Percentiles rank a stretch among this genome's conserved stretches.
Evolutionary conservation across 2,329 filamentous ascomycete species (phyloP).

Genomic region (Ramichloridium luteum): DNA sequence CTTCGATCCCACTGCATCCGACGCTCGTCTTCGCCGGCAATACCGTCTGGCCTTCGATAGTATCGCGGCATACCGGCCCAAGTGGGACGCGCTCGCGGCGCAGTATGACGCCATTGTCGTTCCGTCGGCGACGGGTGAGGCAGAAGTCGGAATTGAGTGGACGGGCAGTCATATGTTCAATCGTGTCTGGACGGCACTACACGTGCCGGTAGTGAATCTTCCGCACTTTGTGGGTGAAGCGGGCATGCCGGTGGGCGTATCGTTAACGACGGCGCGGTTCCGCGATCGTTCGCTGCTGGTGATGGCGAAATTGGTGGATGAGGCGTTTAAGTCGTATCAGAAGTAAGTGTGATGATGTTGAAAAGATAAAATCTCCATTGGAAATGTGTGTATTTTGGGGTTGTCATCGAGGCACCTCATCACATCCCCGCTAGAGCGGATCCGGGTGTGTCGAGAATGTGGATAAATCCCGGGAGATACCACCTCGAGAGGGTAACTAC

Average conservation of each 20-base stretch:
- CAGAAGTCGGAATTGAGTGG: slow-evolving; percentile 40
- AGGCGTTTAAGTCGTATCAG: too few relatives aligned
- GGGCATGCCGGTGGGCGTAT: slow-evolving; percentile 48
- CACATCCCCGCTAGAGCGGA: too few relatives aligned
- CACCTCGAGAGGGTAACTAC: too few relatives aligned
- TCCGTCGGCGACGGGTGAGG: slow-evolving; percentile 48
- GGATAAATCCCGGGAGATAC: too few relatives aligned
- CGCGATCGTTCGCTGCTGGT: slow-evolving; percentile 32
- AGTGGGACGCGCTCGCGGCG: slow-evolving; percentile 41
- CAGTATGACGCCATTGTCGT: slow-evolving; percentile 45
- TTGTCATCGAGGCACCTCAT: too few relatives aligned
- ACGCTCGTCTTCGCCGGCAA: slow-evolving; percentile 34
- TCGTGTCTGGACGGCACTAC: slow-evolving; percentile 31
- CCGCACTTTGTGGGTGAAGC: slow-evolving; percentile 48
- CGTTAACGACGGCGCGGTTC: slow-evolving; percentile 38
- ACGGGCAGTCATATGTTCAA: slow-evolving; percentile 43
- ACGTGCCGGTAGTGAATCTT: slow-evolving; percentile 52
- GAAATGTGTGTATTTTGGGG: too few relatives aligned
- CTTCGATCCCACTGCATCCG: too few relatives aligned
- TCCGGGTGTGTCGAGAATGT: too few relatives aligned
- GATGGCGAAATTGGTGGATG: slow-evolving; percentile 31
- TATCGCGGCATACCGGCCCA: slow-evolving; percentile 41
- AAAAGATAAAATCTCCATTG: too few relatives aligned
- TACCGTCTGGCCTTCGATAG: slow-evolving; percentile 45
- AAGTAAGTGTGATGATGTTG: too few relatives aligned